A percentile compares a stretch with the other conserved stretches of the same genome.
phyloP scores from a whole-genome alignment of 116 monocot genomes.

The Trichopus zeylanicus region DNA sequence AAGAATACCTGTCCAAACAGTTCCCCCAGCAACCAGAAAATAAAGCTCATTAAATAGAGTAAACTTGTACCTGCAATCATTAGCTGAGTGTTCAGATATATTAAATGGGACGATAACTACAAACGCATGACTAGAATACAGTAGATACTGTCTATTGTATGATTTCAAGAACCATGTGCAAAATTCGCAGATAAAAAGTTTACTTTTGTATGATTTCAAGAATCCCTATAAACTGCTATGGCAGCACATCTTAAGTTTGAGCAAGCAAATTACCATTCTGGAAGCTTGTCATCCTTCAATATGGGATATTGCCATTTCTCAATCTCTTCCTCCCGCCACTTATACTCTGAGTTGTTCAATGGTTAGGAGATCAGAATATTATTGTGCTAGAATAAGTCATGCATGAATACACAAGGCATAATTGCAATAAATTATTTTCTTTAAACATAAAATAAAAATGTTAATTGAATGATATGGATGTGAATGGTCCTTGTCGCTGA shows the following conservation, averaged over 20 bases:
- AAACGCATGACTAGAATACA: too few relatives aligned
- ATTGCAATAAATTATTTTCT: neutral
- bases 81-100: neutral
- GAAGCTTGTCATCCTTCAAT: constrained; percentile 61
- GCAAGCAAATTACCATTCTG: constrained; percentile 21
- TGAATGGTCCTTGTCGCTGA: too few relatives aligned
- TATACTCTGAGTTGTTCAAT: constrained; percentile 50
- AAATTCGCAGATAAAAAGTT: neutral
- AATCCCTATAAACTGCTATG: neutral
- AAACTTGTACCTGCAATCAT: constrained; percentile 83
- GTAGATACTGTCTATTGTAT: too few relatives aligned
- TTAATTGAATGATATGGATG: neutral
- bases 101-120: neutral
- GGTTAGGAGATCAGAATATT: neutral
- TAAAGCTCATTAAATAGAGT: constrained; percentile 95
- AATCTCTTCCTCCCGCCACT: constrained; percentile 98
- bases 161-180: too few relatives aligned
- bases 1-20: constrained; percentile 88
- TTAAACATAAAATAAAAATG: neutral
- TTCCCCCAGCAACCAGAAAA: constrained; percentile 95
- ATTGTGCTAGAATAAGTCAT: too few relatives aligned
- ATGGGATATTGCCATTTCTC: constrained; percentile 98
- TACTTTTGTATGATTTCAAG: neutral
- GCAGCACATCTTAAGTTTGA: neutral
- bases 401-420: too few relatives aligned